Percentiles rank a stretch among this genome's conserved stretches.
Conservation (phyloP, 768 basidiomycete species). For the Suillus clintonianus region DNA sequence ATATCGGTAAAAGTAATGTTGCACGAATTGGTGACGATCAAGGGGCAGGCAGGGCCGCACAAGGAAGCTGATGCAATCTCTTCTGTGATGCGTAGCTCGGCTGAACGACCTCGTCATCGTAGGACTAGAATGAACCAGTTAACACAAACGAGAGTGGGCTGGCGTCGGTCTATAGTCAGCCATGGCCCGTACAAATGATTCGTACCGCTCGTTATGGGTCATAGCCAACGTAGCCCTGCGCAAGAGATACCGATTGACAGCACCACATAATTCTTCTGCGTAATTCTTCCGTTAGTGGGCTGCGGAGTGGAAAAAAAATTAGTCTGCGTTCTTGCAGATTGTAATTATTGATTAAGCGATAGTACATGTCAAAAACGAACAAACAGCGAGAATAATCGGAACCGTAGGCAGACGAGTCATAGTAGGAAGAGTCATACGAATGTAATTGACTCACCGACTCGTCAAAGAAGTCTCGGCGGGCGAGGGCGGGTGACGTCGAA, state of each 20-base stretch:
- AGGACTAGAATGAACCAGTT: not conserved
- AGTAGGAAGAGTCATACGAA: not conserved
- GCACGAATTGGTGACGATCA: not conserved
- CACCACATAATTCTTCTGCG: too few species aligned
- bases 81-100: not conserved
- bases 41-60: too few species aligned
- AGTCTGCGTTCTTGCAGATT: not conserved
- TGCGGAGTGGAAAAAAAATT: not conserved
- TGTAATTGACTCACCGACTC: not conserved
- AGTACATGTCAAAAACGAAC: not conserved
- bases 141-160: not conserved
- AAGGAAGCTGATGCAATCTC: not conserved
- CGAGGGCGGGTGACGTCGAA: not conserved
- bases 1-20: not conserved
- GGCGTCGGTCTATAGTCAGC: not conserved
- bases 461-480: not conserved
- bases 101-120: not conserved
- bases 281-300: not conserved
- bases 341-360: not conserved
- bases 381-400: not conserved
- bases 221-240: not conserved
- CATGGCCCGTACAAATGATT: not conserved
- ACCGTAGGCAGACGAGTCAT: not conserved
- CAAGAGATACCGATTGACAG: not conserved
- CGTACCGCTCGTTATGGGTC: not conserved